Evolutionary conservation across 2,329 filamentous ascomycete genomes (phyloP), one percentile per base, ranked within the genome.

Genomic region (Drechslerella coelobrocha): DNA sequence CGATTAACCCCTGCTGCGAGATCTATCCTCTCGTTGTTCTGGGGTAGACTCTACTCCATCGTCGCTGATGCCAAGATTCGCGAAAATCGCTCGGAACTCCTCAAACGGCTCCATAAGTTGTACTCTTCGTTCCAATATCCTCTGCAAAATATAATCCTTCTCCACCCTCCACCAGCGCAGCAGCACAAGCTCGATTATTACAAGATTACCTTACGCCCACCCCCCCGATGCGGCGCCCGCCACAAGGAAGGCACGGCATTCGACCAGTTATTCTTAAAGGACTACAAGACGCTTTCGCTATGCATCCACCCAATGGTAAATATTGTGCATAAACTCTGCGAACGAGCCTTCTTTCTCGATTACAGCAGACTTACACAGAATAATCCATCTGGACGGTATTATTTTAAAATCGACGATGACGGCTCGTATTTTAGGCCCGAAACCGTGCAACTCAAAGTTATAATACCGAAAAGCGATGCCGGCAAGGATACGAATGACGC

Each of bases 111-210:
- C 4, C 27, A 61, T 21, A 54, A 34, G 8, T 14, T 61, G 9
- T 61, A 53, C 17, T 21, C 7, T 23, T 61, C 57, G 1, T 61
- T 54, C 29, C 8, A 31, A 12, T 43, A 61, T 12, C 57, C 57
- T 2, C n/a, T 61, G 1, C 47, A 47, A 26, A 53, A 14, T 0
- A 54, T 61, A 14, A 17, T 53, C 5, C 7, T 47, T 1, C 23
- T 61, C 6, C 48, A 54, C 14, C 57, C 57, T 3, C 57, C 48
- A 1, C 57, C 48, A 37, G 34, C 14, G 4, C 48, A 34, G 2
- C 34, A 61, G 19, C 24, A 26, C 14, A 37, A 54, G 10, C 37
- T 61, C 6, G 7, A 41, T 6, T 61, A 53, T 21, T 54, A 53
- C 37, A 23, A 61, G 9, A n/a, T 45, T 19, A 23, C 27, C 7